phyloP scores from a whole-genome alignment of 106 monocot species.

The Allium fistulosum region DNA sequence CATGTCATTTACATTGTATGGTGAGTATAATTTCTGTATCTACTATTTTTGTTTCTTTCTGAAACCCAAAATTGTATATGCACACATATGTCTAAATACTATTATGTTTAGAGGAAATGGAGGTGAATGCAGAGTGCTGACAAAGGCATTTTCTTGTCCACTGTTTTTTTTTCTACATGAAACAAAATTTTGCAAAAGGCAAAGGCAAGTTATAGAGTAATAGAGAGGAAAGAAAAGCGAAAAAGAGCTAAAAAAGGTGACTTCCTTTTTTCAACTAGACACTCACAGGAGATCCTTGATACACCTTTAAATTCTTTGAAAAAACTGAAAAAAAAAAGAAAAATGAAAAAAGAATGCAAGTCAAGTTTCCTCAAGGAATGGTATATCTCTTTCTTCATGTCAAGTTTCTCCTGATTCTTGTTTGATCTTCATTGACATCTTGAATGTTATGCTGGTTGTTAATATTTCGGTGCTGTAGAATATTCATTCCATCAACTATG shows the following conservation, averaged over 20 bases:
- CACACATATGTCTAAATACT: too few species aligned
- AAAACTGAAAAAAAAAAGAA: background rate
- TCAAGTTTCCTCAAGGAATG: background rate
- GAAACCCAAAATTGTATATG: too few species aligned
- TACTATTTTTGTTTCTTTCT: too few species aligned
- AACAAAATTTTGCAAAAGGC: conserved; percentile 4
- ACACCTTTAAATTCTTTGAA: background rate
- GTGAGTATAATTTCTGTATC: too few species aligned
- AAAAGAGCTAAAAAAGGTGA: background rate
- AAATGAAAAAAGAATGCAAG: background rate
- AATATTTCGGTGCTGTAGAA: background rate
- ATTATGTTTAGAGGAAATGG: background rate
- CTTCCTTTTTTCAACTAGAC: conserved; percentile 1
- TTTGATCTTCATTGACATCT: background rate
- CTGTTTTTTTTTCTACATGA: background rate
- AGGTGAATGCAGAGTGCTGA: conserved; percentile 8
- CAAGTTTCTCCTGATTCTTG: conserved; percentile 6
- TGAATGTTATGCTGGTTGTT: background rate
- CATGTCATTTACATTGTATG: too few species aligned
- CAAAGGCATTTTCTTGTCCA: conserved; percentile 6
- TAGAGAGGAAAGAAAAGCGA: background rate
- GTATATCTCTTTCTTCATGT: background rate
- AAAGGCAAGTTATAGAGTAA: conserved; percentile 3
- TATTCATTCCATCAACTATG: conserved; percentile 2
- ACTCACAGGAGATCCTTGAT: conserved; percentile 3